A percentile compares a stretch with the other conserved stretches of the same genome.
These are phyloP conservation scores for Blastocrithidia nonstop DNA, from an alignment of 208 protist species.

Conservation along the genomic window DNA sequence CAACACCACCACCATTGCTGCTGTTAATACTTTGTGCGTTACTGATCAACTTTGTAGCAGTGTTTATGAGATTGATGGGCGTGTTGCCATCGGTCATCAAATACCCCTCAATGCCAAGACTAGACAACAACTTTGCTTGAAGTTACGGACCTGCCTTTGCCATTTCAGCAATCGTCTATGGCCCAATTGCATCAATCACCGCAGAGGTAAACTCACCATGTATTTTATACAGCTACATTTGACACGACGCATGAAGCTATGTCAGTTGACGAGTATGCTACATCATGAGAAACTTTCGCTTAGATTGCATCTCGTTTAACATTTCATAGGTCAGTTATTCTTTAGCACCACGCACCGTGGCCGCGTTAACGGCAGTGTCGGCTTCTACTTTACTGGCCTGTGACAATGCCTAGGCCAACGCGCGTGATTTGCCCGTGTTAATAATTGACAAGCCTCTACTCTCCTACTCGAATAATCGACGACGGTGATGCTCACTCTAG, in stretches of 20 bases:
- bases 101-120: slow-evolving; percentile 72
- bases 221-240: slow-evolving; percentile 17
- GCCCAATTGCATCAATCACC: slow-evolving; percentile 45
- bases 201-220: slow-evolving; percentile 25
- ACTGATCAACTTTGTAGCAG: slow-evolving; percentile 43
- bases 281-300: slow-evolving; percentile 15
- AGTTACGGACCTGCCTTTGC: slow-evolving; percentile 68
- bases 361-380: slow-evolving; percentile 62
- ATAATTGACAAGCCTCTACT: slow-evolving; percentile 69
- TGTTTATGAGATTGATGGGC: slow-evolving; percentile 86
- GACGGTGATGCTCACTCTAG: slow-evolving; percentile 77
- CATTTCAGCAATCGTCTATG: slow-evolving; percentile 62
- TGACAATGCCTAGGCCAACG: slow-evolving; percentile 78
- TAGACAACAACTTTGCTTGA: slow-evolving; percentile 58
- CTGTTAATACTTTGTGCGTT: too few relatives aligned
- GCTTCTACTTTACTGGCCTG: slow-evolving; percentile 81
- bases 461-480: slow-evolving; percentile 76
- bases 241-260: slow-evolving; percentile 12
- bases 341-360: slow-evolving; percentile 55
- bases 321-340: slow-evolving; percentile 29
- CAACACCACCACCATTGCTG: too few relatives aligned
- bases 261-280: slow-evolving; percentile 23
- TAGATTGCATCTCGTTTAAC: slow-evolving; percentile 30
- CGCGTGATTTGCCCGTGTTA: slow-evolving; percentile 79
- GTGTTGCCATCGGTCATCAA: slow-evolving; percentile 86